Evolutionary conservation across 306 rosid genomes (phyloP).

Genomic region (Cucumis hystrix): DNA sequence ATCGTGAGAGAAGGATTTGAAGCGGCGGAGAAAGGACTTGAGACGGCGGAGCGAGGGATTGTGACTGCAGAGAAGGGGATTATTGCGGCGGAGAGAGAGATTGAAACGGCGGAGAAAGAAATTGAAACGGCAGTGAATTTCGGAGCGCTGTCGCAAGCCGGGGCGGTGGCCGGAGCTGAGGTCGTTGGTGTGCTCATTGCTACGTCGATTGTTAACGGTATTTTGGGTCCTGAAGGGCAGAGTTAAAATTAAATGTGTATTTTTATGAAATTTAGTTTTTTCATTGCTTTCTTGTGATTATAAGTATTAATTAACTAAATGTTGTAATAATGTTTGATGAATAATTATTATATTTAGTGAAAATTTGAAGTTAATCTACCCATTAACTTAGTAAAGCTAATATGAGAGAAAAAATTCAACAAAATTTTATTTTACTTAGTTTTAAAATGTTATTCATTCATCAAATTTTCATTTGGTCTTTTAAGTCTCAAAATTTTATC

Average conservation of each 20-base stretch:
- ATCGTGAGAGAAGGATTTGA: conserved; percentile 65
- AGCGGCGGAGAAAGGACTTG: conserved; percentile 57
- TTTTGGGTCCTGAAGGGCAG: conserved; percentile 61
- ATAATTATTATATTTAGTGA: too few relatives aligned
- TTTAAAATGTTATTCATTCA: too few relatives aligned
- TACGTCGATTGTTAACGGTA: conserved; percentile 55
- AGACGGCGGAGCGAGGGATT: conserved; percentile 20
- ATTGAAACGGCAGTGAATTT: conserved; percentile 38
- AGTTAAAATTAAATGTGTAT: neutral
- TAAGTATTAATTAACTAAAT: neutral
- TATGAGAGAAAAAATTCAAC: too few relatives aligned
- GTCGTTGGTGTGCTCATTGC: conserved; percentile 52
- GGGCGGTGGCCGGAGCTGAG: conserved; percentile 72
- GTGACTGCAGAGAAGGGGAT: conserved; percentile 38
- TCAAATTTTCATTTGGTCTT: too few relatives aligned
- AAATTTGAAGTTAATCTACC: too few relatives aligned
- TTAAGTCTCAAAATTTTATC: too few relatives aligned
- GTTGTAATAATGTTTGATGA: neutral
- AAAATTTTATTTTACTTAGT: too few relatives aligned
- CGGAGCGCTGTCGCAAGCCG: conserved; percentile 66
- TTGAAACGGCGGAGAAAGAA: conserved; percentile 37
- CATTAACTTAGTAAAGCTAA: too few relatives aligned
- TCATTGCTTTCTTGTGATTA: neutral
- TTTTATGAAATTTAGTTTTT: neutral
- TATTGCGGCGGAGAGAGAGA: conserved; percentile 30